Percentiles rank a stretch among this genome's conserved stretches.
Conservation (phyloP, 495 filamentous ascomycete genomes). For the Parachaetomium inaequale region DNA sequence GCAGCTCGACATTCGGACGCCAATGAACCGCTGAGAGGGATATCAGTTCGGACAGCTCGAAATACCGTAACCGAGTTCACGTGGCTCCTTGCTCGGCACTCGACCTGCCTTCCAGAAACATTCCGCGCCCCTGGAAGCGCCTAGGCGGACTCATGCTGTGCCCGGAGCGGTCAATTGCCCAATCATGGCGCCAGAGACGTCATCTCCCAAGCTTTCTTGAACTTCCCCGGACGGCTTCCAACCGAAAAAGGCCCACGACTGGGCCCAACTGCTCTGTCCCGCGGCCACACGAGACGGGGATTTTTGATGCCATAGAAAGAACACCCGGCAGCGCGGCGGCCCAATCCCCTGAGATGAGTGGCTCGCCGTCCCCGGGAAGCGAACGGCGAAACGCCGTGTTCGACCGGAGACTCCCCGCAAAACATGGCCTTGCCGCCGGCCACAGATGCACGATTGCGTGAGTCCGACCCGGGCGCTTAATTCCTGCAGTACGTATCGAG, state of each 20-base stretch:
- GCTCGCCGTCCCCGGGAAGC: not conserved
- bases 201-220: not conserved
- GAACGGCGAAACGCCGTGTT: conserved; percentile 3
- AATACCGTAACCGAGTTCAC: not conserved
- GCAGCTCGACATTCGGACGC: not conserved
- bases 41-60: not conserved
- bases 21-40: too few relatives aligned
- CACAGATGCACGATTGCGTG: conserved; percentile 13
- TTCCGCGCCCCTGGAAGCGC: not conserved
- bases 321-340: not conserved
- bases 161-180: not conserved
- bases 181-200: not conserved
- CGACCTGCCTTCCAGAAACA: not conserved
- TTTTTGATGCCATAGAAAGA: conserved; percentile 2
- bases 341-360: not conserved
- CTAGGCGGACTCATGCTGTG: not conserved
- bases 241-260: not conserved
- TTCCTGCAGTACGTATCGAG: conserved; percentile 13
- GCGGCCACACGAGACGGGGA: not conserved
- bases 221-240: too few relatives aligned
- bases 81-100: not conserved
- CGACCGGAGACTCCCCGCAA: not conserved
- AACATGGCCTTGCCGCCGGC: not conserved
- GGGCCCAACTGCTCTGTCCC: not conserved
- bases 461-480: conserved; percentile 22